Base-by-base conservation (phyloP, 177 flowering plant genomes). In the Vitis hybrid region DNA sequence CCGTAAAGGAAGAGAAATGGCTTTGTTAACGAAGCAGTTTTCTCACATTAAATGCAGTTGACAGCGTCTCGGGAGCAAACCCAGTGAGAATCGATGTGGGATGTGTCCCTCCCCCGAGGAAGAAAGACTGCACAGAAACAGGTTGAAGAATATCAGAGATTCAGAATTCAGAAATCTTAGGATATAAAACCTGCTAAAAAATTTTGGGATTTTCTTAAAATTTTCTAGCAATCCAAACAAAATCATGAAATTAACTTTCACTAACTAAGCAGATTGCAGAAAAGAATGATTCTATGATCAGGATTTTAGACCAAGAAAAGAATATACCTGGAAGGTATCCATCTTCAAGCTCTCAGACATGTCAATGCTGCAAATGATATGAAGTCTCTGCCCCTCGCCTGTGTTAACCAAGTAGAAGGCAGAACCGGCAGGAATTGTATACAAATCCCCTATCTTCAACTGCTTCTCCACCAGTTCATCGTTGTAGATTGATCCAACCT, bases 31-130 rank as follows among this genome's bases (percentile, higher is more conserved):
- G 57, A 18, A 13, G 19, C 12, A 34, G 26, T n/a, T 57, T n/a
- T 59, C 92, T 84, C 69, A 95, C 99, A 69, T 95, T 95, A 34
- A 93, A 83, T 54, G 97, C 98, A 15, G 85, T 78, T 10, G 87
- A 61, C 15, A 93, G 76, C 0, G 89, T 89, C 26, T 68, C 75
- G 0, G 51, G 64, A 19, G 82, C 89, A 59, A 95, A 95, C 2
- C 99, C 99, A n/a, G 87, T 73, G 11, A 95, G 88, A 1, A 95
- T 71, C 3, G 99, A 88, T 1, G 68, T 53, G 1, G 95, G 97
- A 71, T 87, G 2, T 4, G 66, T 12, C 63, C 99, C 99, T 74
- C 99, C 99, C 7, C 87, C 99, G 5, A 93, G 68, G 81, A 76
- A 91, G 89, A 93, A 95, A 12, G 97, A 86, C 99, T 95, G 85